Evolutionary conservation across 306 rosid species (phyloP), one percentile per base, ranked within the genome.

Genomic region (Cotoneaster glaucophyllus): DNA sequence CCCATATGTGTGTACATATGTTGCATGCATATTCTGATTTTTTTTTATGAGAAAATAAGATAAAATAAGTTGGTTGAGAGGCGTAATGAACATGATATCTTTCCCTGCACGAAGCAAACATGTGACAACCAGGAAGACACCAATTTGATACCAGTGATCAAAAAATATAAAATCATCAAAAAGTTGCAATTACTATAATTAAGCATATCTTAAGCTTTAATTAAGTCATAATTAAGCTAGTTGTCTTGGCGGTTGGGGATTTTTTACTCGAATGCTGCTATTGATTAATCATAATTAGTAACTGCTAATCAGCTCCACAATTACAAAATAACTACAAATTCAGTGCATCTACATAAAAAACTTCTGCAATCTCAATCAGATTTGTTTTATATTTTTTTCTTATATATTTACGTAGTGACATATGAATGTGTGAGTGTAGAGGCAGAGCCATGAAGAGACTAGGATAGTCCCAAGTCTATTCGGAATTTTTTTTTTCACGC

Each of bases 151-250:
- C 8, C 22, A 82, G 59, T 74, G 84, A 81, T 74, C 84, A 79
- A 84, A 82, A 57, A 65, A 28, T 14, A 63, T 39, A 41, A 11
- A 78, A 83, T 80, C 77, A 82, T 90, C 70, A 67, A 82, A 81
- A 85, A 83, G 83, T 78, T 80, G 78, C 81, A 76, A 79, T 79
- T 58, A 76, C 75, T 83, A 78, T 69, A 83, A 82, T 37, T 7
- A 82, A 41, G 12, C 44, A 41, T 77, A 75, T 85, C 67, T 73
- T 64, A 61, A 77, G 75, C 89, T 80, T 81, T 90, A 81, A 77
- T 78, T 75, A 86, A 82, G 70, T 81, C 81, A 70, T 73, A 83
- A 50, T 15, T 50, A 15, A 81, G 80, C 69, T 75, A 85, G 58
- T 59, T 48, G 57, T 81, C 86, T 67, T 82, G 79, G 84, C 79